Conservation (phyloP, 352 stramenopile genomes). For the Phytophthora rubi region DNA sequence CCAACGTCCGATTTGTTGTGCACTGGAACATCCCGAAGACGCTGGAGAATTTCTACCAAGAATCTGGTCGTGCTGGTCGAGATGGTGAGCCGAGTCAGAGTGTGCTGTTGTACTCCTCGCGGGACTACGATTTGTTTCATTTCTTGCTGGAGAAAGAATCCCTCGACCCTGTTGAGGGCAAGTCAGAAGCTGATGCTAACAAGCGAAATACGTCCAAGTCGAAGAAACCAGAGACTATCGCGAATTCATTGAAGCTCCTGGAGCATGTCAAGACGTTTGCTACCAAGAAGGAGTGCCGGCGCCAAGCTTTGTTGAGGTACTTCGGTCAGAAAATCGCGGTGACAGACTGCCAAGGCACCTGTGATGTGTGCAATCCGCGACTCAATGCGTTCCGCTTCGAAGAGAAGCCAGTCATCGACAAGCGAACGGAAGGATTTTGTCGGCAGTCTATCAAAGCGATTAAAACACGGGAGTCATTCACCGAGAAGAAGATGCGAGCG, state of each 20-base stretch:
- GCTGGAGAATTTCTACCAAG: conserved; percentile 97
- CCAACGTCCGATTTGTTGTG: conserved; percentile 90
- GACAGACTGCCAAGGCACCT: conserved; percentile 50
- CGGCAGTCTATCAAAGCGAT: conserved; percentile 30
- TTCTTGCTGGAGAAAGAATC: conserved; percentile 53
- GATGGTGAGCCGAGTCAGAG: conserved; percentile 91
- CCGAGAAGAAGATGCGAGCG: conserved; percentile 36
- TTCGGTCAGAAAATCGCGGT: conserved; percentile 60
- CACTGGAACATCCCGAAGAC: conserved; percentile 90
- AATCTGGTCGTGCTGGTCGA: conserved; percentile 94
- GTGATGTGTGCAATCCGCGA: conserved; percentile 65
- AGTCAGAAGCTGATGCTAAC: neutral
- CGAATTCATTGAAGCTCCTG: conserved; percentile 45
- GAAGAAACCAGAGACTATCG: conserved; percentile 14
- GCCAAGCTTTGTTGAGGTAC: conserved; percentile 58
- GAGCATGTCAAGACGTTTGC: conserved; percentile 50
- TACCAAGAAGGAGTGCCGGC: conserved; percentile 58
- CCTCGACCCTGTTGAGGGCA: conserved; percentile 1
- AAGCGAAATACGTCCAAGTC: conserved; percentile 12
- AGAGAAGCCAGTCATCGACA: conserved; percentile 31
- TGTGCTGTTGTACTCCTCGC: conserved; percentile 78
- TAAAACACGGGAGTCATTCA: conserved; percentile 23
- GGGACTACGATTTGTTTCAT: conserved; percentile 57
- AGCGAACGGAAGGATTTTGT: conserved; percentile 36
- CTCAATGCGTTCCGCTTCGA: conserved; percentile 64